These are phyloP conservation scores for Manihot esculenta DNA, from an alignment of 441 rosid species.

Conservation along the genomic window DNA sequence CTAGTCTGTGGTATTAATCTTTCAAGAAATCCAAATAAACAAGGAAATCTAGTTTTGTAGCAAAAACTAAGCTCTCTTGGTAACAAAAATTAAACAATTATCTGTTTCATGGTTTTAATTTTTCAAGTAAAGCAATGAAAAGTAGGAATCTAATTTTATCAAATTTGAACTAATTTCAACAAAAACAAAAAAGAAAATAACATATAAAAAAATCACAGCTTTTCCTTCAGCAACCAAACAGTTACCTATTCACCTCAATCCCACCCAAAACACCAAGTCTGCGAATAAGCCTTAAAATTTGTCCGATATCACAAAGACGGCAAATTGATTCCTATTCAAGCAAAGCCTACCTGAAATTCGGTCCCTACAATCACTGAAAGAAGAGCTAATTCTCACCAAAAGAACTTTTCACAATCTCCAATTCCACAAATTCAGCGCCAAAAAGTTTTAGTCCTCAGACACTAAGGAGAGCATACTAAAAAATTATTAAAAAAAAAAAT, in stretches of 20 bases:
- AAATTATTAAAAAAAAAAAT: background rate
- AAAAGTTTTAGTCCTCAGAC: background rate
- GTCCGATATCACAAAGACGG: background rate
- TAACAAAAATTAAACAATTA: background rate
- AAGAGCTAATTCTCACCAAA: background rate
- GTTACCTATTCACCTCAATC: background rate
- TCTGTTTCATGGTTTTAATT: background rate
- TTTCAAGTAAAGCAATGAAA: background rate
- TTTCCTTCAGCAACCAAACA: background rate
- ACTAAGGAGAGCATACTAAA: background rate
- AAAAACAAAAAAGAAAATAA: background rate
- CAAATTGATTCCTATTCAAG: background rate
- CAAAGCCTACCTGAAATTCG: background rate
- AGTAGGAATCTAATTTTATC: background rate
- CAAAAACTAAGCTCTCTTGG: background rate
- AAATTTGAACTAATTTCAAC: background rate
- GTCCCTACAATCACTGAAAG: background rate
- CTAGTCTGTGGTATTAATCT: background rate
- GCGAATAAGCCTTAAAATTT: background rate
- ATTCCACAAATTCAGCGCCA: conserved; percentile 13
- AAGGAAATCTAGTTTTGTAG: background rate
- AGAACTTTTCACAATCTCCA: background rate
- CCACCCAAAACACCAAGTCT: background rate
- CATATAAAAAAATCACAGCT: background rate
- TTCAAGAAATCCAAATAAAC: background rate